Evolutionary conservation across 1,139 yeast species (phyloP).

Genomic region (Sugiyamaella castrensis): DNA sequence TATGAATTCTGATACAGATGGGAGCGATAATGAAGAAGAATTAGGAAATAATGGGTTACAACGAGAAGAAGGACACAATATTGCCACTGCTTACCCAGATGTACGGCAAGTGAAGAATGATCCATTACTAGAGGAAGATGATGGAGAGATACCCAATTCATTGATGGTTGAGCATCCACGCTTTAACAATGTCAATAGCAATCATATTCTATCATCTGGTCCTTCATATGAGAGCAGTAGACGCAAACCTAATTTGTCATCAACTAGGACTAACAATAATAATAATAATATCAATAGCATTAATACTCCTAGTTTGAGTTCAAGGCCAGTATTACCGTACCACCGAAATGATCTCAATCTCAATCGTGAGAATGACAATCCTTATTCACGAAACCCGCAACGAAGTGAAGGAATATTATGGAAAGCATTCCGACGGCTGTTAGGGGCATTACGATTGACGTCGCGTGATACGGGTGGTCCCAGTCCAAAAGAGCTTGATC

Average conservation of each 20-base stretch:
- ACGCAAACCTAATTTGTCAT: no score
- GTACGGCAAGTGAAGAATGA: background rate
- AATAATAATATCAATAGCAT: no score
- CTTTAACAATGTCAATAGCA: no score
- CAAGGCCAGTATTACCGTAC: no score
- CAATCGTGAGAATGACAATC: no score
- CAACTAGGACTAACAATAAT: no score
- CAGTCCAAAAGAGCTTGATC: constrained; percentile 21
- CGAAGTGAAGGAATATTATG: background rate
- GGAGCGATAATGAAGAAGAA: constrained; percentile 7
- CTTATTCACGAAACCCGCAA: background rate
- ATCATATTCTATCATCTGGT: no score
- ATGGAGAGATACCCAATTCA: constrained; percentile 31
- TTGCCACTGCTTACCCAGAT: background rate
- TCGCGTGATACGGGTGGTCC: background rate
- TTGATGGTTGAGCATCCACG: constrained; percentile 25
- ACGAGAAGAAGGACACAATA: background rate
- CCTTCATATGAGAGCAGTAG: no score
- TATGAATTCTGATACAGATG: constrained; percentile 9
- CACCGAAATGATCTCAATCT: no score
- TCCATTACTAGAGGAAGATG: constrained; percentile 5
- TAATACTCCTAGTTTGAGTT: no score
- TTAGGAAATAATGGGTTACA: background rate
- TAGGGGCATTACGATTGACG: background rate
- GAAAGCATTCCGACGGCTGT: background rate